These are phyloP conservation scores for Suillus brevipes DNA, from an alignment of 768 basidiomycete species.

Conservation along the genomic window DNA sequence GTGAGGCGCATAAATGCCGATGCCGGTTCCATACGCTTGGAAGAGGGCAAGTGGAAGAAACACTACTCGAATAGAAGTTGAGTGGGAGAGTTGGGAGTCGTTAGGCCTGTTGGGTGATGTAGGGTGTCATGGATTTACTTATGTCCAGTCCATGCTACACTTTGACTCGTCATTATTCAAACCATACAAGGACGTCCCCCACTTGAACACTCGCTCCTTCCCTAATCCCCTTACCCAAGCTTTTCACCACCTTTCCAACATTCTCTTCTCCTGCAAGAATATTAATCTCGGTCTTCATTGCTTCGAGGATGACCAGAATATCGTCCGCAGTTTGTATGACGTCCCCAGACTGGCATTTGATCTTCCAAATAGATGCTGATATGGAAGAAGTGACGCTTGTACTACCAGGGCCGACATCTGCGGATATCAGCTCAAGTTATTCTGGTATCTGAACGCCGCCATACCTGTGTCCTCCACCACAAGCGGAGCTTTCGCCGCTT, in stretches of 20 bases:
- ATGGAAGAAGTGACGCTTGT: slow-evolving; percentile 15
- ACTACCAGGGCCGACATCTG: slow-evolving; percentile 8
- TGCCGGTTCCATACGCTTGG: not conserved
- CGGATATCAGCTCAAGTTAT: not conserved
- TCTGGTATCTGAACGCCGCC: not conserved
- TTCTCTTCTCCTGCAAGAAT: slow-evolving; percentile 46
- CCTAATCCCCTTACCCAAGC: slow-evolving; percentile 40
- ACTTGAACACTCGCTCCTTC: slow-evolving; percentile 47
- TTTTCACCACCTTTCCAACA: slow-evolving; percentile 44
- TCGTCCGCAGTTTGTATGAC: slow-evolving; percentile 41
- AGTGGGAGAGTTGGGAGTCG: not conserved
- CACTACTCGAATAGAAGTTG: not conserved
- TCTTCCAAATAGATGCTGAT: slow-evolving; percentile 41
- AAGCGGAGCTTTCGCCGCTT: slow-evolving; percentile 13
- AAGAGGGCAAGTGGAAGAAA: not conserved
- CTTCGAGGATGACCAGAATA: slow-evolving; percentile 53
- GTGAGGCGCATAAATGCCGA: not conserved
- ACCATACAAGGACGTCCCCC: slow-evolving; percentile 45
- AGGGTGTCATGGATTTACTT: not conserved
- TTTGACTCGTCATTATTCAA: slow-evolving; percentile 13
- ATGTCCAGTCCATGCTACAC: not conserved
- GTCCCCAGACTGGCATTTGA: slow-evolving; percentile 45
- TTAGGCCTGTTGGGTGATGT: too few relatives aligned
- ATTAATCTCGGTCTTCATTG: slow-evolving; percentile 67
- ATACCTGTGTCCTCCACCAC: not conserved